Percentiles rank a stretch among this genome's conserved stretches.
phyloP scores from a whole-genome alignment of 148 eudicot species.

The Cornus controversa region DNA sequence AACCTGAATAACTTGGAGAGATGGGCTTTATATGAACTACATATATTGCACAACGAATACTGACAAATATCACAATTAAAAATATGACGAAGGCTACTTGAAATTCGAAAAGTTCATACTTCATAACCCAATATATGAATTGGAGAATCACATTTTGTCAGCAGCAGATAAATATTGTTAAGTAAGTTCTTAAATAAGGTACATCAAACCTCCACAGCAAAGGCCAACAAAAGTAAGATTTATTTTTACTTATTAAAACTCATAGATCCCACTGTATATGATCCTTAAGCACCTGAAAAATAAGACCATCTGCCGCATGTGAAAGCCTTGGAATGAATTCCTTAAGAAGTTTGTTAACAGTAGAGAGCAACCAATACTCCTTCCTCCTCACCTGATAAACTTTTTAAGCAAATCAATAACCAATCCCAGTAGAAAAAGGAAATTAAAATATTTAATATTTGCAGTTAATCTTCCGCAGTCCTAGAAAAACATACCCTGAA shows the following conservation, averaged over 20 bases:
- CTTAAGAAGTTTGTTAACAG: constrained; percentile 45
- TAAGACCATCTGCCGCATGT: constrained; percentile 19
- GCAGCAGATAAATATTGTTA: background rate
- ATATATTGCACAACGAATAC: background rate
- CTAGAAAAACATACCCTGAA: constrained; percentile 58
- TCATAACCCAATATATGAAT: background rate
- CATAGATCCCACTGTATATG: background rate
- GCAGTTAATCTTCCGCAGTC: no score
- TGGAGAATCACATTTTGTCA: background rate
- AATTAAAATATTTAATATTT: no score
- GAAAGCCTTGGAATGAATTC: constrained; percentile 16
- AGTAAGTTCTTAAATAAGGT: background rate
- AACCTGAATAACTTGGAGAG: background rate
- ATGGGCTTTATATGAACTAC: background rate
- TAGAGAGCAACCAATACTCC: constrained; percentile 65
- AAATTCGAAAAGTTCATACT: no score
- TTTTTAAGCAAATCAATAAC: no score
- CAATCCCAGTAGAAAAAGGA: no score
- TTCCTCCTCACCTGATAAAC: no score
- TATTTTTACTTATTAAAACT: no score
- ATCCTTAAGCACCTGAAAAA: constrained; percentile 13
- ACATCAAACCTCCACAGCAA: background rate
- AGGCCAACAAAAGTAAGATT: background rate
- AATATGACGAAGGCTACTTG: no score
- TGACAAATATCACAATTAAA: background rate